Percentiles rank a stretch among this genome's conserved stretches.
phyloP scores from a whole-genome alignment of 2,329 filamentous ascomycete species.

The Chalaropsis thielavioides region DNA sequence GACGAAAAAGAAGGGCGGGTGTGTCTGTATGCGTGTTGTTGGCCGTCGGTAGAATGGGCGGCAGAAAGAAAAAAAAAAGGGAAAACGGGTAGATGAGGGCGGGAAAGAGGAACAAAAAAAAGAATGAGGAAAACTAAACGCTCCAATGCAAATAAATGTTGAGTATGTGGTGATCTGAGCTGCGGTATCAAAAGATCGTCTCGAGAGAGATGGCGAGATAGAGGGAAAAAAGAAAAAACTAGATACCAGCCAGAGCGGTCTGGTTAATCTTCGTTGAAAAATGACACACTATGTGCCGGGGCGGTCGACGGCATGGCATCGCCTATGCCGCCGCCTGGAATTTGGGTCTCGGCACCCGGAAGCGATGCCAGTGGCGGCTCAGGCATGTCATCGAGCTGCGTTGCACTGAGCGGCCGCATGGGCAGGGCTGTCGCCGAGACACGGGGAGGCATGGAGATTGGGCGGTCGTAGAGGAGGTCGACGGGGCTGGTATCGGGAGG shows the following conservation, averaged over 20 bases:
- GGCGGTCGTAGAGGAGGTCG: slow-evolving; percentile 43
- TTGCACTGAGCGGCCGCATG: slow-evolving; percentile 37
- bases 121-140: not conserved
- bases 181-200: not conserved
- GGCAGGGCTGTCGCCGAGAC: slow-evolving; percentile 31
- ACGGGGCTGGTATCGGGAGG: slow-evolving; percentile 35
- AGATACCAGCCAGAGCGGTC: not conserved
- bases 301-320: slow-evolving; percentile 43
- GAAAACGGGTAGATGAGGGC: not conserved
- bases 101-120: not conserved
- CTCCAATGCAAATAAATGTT: slow-evolving; percentile 4
- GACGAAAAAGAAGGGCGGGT: not conserved
- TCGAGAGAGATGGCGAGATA: not conserved
- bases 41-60: too few relatives aligned
- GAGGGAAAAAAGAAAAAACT: not conserved
- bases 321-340: slow-evolving; percentile 37
- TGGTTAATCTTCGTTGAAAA: slow-evolving; percentile 13
- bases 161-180: not conserved
- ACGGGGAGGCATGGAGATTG: slow-evolving; percentile 35
- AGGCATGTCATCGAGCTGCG: slow-evolving; percentile 31
- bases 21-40: too few relatives aligned
- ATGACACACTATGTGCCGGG: slow-evolving; percentile 30
- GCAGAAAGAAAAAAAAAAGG: not conserved
- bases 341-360: not conserved
- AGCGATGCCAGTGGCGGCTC: slow-evolving; percentile 12